Evolutionary conservation across 768 basidiomycete genomes (phyloP), one percentile per base, ranked within the genome.

Genomic region (Boletellus sp.): DNA sequence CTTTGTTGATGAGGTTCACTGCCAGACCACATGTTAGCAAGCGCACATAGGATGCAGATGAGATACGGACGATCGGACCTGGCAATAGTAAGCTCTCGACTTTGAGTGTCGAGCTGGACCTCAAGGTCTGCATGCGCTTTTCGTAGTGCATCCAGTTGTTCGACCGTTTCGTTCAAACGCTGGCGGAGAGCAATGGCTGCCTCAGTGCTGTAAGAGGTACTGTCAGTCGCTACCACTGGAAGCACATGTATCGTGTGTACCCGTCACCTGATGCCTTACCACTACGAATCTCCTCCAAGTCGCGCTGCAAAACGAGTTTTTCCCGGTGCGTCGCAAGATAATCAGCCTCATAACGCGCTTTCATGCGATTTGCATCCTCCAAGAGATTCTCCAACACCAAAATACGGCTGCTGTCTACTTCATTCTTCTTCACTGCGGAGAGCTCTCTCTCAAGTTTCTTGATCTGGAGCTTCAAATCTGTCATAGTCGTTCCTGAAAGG

Each of bases 1-100:
- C 93, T 65, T 90, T 92, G 73, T 93, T 89, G 39, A 97, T 87
- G 38, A 98, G 78, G 39, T 81, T 88, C 61, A 97, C 94, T 95
- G 60, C 12, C 31, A 33, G 40, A 57, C 34, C 23, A 17, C 24
- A 39, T 24, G 40, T 53, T 10, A 51, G 58, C 42, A 7, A 54
- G 35, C 4, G 6, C 50, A 33, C 32, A 22, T n/a, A 10, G 5
- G 16, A 41, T 24, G 5, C 13, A 12, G 36, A 34, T 1, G 45
- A 45, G 20, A 13, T 15, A 73, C 85, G 59, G 58, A 95, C 94
- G 65, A 64, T 95, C 88, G 10, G 92, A 91, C 64, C 87, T 90
- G 40, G 88, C 88, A 53, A 93, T 78, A 0, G 81, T 88, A 45
- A 96, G 70, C 56, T 94, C 86, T 54, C 81, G 80, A 44, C 68